phyloP scores from a whole-genome alignment of 805 yeast species.

The Danielia reshetovae region DNA sequence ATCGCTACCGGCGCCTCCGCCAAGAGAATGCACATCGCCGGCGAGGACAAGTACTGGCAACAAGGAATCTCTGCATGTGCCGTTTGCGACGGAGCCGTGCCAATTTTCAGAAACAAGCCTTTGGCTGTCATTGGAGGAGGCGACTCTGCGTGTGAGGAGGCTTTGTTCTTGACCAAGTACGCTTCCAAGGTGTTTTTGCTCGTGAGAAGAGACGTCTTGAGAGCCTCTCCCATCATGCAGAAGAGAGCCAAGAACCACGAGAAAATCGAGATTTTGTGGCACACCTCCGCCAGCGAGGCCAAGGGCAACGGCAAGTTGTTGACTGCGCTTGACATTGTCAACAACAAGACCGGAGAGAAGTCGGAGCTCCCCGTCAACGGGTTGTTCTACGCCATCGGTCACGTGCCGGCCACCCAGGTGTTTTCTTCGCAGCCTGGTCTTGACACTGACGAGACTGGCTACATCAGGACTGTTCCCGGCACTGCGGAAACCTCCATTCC shows the following conservation, averaged over 20 bases:
- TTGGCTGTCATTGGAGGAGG: conserved; percentile 99
- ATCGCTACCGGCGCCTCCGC: conserved; percentile 99
- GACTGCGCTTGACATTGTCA: conserved; percentile 57
- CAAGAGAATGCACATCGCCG: conserved; percentile 87
- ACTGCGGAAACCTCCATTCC: conserved; percentile 77
- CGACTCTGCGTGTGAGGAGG: conserved; percentile 99
- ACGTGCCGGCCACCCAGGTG: conserved; percentile 87
- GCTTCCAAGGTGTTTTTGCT: conserved; percentile 92
- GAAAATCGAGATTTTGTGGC: conserved; percentile 86
- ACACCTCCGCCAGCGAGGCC: conserved; percentile 82
- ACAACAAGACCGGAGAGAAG: conserved; percentile 67
- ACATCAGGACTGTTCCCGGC: conserved; percentile 87
- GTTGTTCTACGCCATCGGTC: conserved; percentile 97
- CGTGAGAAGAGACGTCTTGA: conserved; percentile 89
- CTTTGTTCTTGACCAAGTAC: conserved; percentile 92
- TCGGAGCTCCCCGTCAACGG: conserved; percentile 79
- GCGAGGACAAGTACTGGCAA: conserved; percentile 99
- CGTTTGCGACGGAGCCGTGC: conserved; percentile 99
- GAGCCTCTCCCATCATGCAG: conserved; percentile 97
- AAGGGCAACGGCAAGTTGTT: conserved; percentile 91
- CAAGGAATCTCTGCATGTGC: conserved; percentile 99
- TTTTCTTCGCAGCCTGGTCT: conserved; percentile 59
- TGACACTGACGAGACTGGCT: conserved; percentile 83
- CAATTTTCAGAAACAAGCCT: conserved; percentile 96
- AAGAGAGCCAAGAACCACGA: conserved; percentile 81